Evolutionary conservation across 2,329 filamentous ascomycete species (phyloP).

Genomic region (Alternaria viburni): DNA sequence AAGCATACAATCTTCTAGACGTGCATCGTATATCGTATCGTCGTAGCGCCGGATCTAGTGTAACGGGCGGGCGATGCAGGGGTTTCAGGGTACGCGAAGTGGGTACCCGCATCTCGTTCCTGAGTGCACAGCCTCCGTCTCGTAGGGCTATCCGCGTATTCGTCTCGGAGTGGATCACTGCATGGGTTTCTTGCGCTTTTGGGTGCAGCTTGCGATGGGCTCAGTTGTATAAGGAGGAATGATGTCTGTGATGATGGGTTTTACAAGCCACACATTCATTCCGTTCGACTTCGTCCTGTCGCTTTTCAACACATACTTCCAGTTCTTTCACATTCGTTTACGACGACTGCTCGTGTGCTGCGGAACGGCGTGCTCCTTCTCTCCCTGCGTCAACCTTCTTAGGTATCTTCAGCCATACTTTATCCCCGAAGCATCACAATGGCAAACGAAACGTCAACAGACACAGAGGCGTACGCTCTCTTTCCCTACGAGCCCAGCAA

Average conservation of each 20-base stretch:
- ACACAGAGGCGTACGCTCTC: slow-evolving; percentile 4
- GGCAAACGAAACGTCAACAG: slow-evolving; percentile 7
- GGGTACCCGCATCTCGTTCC: not conserved
- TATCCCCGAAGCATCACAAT: slow-evolving; percentile 5
- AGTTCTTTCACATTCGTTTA: not conserved
- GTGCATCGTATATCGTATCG: not conserved
- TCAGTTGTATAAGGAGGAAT: not conserved
- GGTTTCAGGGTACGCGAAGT: not conserved
- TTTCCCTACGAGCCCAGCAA: slow-evolving; percentile 25
- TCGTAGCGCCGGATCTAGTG: not conserved
- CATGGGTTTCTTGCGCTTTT: not conserved
- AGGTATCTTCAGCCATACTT: not conserved
- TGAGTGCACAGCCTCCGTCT: not conserved
- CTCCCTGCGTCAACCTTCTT: not conserved
- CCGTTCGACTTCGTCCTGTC: not conserved
- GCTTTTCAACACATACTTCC: not conserved
- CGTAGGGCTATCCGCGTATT: not conserved
- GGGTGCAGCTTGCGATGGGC: not conserved
- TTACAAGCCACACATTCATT: not conserved
- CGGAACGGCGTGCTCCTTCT: not conserved
- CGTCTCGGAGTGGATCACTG: not conserved
- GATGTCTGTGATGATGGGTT: not conserved
- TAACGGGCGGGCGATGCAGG: not conserved
- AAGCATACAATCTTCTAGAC: not conserved
- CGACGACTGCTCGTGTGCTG: not conserved